Evolutionary conservation across 345 rosid species (phyloP), one percentile per base, ranked within the genome.

Genomic region (Cardamine resedifolia): DNA sequence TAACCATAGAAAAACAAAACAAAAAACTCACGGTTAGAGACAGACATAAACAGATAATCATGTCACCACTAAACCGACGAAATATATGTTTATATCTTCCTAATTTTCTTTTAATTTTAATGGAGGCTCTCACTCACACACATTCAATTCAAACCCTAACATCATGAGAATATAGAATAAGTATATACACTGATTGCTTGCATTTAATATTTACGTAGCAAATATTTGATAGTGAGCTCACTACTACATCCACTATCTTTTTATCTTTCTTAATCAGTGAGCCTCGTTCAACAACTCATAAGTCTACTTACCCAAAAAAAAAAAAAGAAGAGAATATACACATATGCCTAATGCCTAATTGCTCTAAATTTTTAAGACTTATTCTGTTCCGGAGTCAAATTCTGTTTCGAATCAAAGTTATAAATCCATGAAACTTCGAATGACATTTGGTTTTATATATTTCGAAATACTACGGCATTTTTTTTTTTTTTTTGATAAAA

Each of bases 231-330:
- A 28, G 71, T 56, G 79, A 76, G 66, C 43, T 76, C 47, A 70
- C 75, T 76, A 47, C 20, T 45, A 39, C 71, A 55, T 21, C 79
- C 79, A 76, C 79, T 76, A 76, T 76, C 70, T 70, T 62, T 62
- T 21, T 38, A 50, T 75, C 20, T 48, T 66, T 66, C 55, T 30
- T 23, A 60, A 68, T 36, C 60, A 55, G 18, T 55, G 75, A 14
- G 60, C 47, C 52, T 70, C 18, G 44, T 41, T 41, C 71, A 38
- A 36, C 28, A 60, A 76, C 56, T 48, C 75, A 19, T 19, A 33
- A 57, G 60, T 56, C 59, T 53, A 53, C 36, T 27, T 53, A 53
- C n/a, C 34, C 7, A 21, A 10, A 0, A 3, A 19, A 51, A 6
- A 5, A n/a, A n/a, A n/a, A n/a, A n/a, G n/a, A n/a, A n/a, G n/a